These are phyloP conservation scores for Glycyrrhiza uralensis DNA, from an alignment of 306 rosid genomes.

Conservation along the genomic window DNA sequence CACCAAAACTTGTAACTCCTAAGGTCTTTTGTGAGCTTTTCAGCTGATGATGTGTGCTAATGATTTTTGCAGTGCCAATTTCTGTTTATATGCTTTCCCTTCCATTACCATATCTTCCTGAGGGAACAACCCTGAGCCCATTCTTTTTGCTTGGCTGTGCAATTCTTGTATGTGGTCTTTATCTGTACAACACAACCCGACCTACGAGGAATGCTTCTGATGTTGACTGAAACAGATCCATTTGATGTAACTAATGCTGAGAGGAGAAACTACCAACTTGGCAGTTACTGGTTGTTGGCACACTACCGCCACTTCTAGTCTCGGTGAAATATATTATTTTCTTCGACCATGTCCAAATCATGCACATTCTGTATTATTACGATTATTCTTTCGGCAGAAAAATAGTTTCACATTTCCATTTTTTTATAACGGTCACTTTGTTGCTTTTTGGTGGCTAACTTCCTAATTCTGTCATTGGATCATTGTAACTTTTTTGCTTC, in stretches of 20 bases:
- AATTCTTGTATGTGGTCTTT: conserved; percentile 75
- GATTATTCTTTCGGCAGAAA: neutral
- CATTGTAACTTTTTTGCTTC: neutral
- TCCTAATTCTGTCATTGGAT: neutral
- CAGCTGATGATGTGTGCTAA: conserved; percentile 25
- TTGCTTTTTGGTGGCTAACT: neutral
- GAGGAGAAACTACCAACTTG: neutral
- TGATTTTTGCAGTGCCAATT: conserved; percentile 71
- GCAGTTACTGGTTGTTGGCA: neutral
- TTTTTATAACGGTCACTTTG: neutral
- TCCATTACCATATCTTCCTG: conserved; percentile 79
- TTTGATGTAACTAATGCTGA: neutral
- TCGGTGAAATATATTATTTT: neutral
- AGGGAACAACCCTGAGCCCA: conserved; percentile 65
- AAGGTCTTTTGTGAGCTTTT: neutral
- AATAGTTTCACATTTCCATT: neutral
- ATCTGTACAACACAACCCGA: conserved; percentile 51
- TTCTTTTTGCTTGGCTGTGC: conserved; percentile 67
- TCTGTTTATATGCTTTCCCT: conserved; percentile 72
- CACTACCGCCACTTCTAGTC: too few relatives aligned
- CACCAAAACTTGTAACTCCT: neutral
- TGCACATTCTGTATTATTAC: neutral
- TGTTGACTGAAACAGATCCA: conserved; percentile 13
- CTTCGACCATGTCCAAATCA: neutral
- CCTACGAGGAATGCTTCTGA: conserved; percentile 36